Conservation (phyloP, 139 green algal genomes). For the Marvania coccoides region DNA sequence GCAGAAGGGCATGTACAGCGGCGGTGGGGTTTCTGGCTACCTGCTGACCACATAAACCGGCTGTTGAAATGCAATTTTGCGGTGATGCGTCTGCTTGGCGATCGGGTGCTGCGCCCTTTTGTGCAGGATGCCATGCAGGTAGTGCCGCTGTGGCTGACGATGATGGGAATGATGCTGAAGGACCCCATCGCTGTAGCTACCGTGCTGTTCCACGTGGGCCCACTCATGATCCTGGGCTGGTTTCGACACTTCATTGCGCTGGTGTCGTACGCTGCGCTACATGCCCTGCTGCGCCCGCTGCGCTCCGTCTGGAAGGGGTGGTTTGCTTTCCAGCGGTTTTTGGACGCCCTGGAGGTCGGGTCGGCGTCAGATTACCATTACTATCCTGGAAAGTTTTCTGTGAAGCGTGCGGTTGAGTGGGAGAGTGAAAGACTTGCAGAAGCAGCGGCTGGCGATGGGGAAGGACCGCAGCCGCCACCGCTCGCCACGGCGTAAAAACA, state of each 20-base stretch:
- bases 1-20: conserved; percentile 1
- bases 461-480: too few relatives aligned
- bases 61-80: conserved; percentile 60
- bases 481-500: too few relatives aligned
- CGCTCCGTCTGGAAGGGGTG: not conserved
- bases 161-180: conserved; percentile 23
- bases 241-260: conserved; percentile 34
- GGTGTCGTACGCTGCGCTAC: conserved; percentile 21
- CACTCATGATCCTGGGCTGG: conserved; percentile 32
- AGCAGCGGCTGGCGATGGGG: too few relatives aligned
- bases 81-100: conserved; percentile 52
- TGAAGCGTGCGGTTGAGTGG: too few relatives aligned
- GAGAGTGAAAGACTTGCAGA: too few relatives aligned
- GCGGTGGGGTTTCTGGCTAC: conserved; percentile 16
- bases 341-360: conserved; percentile 10
- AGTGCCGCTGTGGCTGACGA: conserved; percentile 14
- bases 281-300: conserved; percentile 9
- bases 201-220: conserved; percentile 28
- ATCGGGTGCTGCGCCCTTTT: conserved; percentile 20
- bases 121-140: conserved; percentile 26
- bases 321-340: conserved; percentile 12
- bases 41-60: conserved; percentile 52
- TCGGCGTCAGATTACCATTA: not conserved
- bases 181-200: conserved; percentile 1
- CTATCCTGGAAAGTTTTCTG: too few relatives aligned